Percentiles rank a stretch among this genome's conserved stretches.
These are phyloP conservation scores for Fusarium chuoi DNA, from an alignment of 2,329 filamentous ascomycete species.

Conservation along the genomic window DNA sequence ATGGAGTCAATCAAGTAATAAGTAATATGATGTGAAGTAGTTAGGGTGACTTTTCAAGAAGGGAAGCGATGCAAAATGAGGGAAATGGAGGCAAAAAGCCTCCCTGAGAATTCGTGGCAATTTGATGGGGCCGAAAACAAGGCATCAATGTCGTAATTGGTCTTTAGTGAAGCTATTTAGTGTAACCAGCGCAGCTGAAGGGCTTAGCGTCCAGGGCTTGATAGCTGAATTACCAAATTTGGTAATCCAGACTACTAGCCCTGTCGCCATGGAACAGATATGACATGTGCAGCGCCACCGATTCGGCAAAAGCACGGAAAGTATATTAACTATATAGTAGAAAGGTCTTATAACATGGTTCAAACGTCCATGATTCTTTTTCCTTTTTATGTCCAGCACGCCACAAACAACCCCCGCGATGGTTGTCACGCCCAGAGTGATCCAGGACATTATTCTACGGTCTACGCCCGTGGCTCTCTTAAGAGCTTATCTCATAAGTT, in stretches of 20 bases:
- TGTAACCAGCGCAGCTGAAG: too few relatives aligned
- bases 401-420: too few relatives aligned
- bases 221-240: neutral
- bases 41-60: rapidly evolving
- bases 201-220: neutral
- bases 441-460: too few relatives aligned
- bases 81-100: neutral
- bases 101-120: neutral
- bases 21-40: neutral
- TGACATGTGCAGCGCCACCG: neutral
- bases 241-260: neutral
- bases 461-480: too few relatives aligned
- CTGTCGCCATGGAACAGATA: neutral
- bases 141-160: neutral
- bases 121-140: too few relatives aligned
- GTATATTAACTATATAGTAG: too few relatives aligned
- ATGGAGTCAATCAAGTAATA: too few relatives aligned
- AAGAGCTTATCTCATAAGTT: rapidly evolving
- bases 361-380: too few relatives aligned
- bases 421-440: too few relatives aligned
- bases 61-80: neutral
- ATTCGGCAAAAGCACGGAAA: too few relatives aligned
- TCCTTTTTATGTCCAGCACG: too few relatives aligned
- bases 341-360: too few relatives aligned
- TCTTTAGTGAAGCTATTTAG: neutral